A percentile compares a stretch with the other conserved stretches of the same genome.
Evolutionary conservation across 805 yeast genomes (phyloP).

Genomic region (Metschnikowia picachoensis): DNA sequence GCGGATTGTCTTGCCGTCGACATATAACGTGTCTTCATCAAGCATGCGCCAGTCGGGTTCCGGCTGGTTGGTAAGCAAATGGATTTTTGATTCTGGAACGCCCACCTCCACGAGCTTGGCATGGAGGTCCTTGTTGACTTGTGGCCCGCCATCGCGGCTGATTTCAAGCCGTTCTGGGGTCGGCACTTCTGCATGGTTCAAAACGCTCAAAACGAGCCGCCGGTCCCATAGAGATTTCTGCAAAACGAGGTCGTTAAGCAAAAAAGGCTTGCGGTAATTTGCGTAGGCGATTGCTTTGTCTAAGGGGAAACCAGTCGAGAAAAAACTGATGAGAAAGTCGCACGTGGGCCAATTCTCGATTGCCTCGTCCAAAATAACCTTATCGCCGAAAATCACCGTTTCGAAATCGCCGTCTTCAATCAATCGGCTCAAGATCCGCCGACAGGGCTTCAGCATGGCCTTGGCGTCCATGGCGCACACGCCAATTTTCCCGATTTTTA

Average conservation of each 20-base stretch:
- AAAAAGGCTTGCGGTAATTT: constrained; percentile 81
- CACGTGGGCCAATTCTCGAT: constrained; percentile 99
- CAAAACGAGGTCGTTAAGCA: constrained; percentile 82
- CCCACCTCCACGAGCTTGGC: constrained; percentile 44
- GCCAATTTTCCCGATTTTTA: constrained; percentile 88
- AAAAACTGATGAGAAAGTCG: constrained; percentile 89
- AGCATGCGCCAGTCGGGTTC: constrained; percentile 88
- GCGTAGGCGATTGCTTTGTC: constrained; percentile 93
- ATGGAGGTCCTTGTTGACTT: constrained; percentile 54
- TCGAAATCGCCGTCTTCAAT: constrained; percentile 95
- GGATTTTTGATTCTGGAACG: constrained; percentile 43
- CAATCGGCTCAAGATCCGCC: constrained; percentile 81
- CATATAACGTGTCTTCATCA: constrained; percentile 71
- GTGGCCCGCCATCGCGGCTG: constrained; percentile 96
- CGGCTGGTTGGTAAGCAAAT: constrained; percentile 56
- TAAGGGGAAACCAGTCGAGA: constrained; percentile 93
- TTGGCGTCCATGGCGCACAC: constrained; percentile 99
- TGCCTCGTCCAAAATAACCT: constrained; percentile 88
- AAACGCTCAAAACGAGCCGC: constrained; percentile 73
- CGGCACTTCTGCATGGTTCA: constrained; percentile 80
- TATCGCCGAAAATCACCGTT: constrained; percentile 94
- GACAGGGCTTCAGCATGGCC: constrained; percentile 92
- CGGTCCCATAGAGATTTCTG: constrained; percentile 98
- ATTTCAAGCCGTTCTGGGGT: constrained; percentile 87
- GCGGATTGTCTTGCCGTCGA: constrained; percentile 63